Evolutionary conservation across 352 stramenopile species (phyloP).

Genomic region (Blastocystis sp.): DNA sequence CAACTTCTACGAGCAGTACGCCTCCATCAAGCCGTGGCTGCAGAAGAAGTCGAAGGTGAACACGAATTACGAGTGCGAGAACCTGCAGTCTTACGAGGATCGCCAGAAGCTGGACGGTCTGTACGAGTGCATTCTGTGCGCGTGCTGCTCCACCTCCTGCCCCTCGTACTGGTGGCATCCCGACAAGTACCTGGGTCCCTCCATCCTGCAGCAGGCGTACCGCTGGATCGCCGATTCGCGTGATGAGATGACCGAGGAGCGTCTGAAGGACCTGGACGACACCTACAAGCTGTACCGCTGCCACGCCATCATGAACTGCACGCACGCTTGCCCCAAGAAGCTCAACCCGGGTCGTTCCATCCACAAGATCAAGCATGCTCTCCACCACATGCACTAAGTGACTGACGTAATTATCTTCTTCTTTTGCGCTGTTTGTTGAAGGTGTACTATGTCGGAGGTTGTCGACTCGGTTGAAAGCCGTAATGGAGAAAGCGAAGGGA

Average conservation of each 20-base stretch:
- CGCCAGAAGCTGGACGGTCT: constrained; percentile 87
- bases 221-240: no score
- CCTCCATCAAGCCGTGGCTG: constrained; percentile 95
- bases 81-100: constrained; percentile 82
- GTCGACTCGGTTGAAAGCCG: no score
- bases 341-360: constrained; percentile 97
- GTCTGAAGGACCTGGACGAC: constrained; percentile 74
- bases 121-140: no score
- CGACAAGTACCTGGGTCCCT: constrained; percentile 40
- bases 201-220: constrained; percentile 17
- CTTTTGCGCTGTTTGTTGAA: neutral
- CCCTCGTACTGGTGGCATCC: constrained; percentile 96
- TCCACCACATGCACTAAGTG: constrained; percentile 63
- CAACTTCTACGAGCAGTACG: constrained; percentile 97
- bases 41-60: constrained; percentile 93
- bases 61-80: constrained; percentile 75
- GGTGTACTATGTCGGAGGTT: no score
- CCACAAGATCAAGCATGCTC: constrained; percentile 88
- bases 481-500: no score
- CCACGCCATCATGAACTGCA: neutral
- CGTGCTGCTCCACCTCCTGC: no score
- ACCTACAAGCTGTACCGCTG: constrained; percentile 62
- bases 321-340: constrained; percentile 79
- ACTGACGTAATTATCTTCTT: constrained; percentile 5
- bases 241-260: no score